phyloP scores from a whole-genome alignment of 306 rosid genomes.

The Cyamopsis tetragonoloba region DNA sequence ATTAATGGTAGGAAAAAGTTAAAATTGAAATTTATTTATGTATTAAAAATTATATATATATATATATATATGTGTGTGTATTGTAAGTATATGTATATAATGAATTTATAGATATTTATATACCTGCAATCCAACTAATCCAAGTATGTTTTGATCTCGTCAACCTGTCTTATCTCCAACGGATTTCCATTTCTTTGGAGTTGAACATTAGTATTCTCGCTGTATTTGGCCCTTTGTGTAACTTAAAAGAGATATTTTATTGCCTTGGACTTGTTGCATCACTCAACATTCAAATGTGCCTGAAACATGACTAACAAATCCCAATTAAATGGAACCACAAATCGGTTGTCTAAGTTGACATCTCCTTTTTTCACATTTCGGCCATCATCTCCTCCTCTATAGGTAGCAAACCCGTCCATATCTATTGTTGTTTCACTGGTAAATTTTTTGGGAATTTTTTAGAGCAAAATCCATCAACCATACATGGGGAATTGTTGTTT shows the following conservation, averaged over 20 bases:
- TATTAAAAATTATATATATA: no score
- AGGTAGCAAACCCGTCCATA: neutral
- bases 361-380: neutral
- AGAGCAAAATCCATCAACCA: neutral
- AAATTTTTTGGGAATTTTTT: neutral
- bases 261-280: neutral
- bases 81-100: no score
- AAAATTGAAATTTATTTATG: no score
- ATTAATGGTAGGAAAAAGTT: no score
- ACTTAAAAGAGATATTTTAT: neutral
- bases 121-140: neutral
- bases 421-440: neutral
- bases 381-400: neutral
- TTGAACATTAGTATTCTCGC: neutral
- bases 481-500: neutral
- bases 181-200: neutral
- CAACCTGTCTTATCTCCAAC: neutral
- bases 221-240: neutral
- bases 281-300: neutral
- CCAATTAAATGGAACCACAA: neutral
- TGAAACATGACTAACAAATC: neutral
- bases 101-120: no score
- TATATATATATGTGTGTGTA: no score
- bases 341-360: neutral
- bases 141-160: neutral